phyloP scores from a whole-genome alignment of 2,329 filamentous ascomycete genomes.

The Tetracladium maxilliforme region DNA sequence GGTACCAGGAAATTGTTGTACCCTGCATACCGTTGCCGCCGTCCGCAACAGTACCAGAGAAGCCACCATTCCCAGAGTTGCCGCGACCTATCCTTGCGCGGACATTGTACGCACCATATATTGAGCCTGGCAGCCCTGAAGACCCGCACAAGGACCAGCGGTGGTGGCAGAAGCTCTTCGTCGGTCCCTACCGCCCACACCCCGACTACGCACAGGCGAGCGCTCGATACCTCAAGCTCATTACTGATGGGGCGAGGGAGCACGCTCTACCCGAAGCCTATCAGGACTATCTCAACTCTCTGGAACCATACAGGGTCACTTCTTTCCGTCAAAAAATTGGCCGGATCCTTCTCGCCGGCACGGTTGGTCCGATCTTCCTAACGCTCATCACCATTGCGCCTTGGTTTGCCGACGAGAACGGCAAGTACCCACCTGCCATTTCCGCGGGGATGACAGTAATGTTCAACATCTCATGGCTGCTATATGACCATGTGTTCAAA shows the following conservation, averaged over 20 bases:
- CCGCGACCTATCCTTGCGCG: slow-evolving; percentile 1
- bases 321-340: slow-evolving; percentile 52
- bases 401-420: slow-evolving; percentile 47
- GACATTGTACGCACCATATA: neutral
- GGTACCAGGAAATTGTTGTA: slow-evolving; percentile 75
- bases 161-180: too few relatives aligned
- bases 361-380: slow-evolving; percentile 44
- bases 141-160: slow-evolving; percentile 4
- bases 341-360: slow-evolving; percentile 38
- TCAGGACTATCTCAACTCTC: slow-evolving; percentile 50
- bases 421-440: slow-evolving; percentile 56
- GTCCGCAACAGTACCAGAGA: slow-evolving; percentile 41
- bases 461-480: slow-evolving; percentile 44
- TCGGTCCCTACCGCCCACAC: slow-evolving; percentile 39
- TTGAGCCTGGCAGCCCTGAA: neutral
- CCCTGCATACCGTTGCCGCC: slow-evolving; percentile 58
- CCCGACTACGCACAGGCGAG: slow-evolving; percentile 70
- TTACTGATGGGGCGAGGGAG: slow-evolving; percentile 66
- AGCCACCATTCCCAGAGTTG: slow-evolving; percentile 48
- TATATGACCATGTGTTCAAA: slow-evolving; percentile 51
- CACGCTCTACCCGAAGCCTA: slow-evolving; percentile 71
- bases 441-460: slow-evolving; percentile 30
- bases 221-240: slow-evolving; percentile 65
- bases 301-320: slow-evolving; percentile 60
- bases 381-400: slow-evolving; percentile 31